phyloP scores from a whole-genome alignment of 2,329 filamentous ascomycete species.

The Paraphaeosphaeria minitans region DNA sequence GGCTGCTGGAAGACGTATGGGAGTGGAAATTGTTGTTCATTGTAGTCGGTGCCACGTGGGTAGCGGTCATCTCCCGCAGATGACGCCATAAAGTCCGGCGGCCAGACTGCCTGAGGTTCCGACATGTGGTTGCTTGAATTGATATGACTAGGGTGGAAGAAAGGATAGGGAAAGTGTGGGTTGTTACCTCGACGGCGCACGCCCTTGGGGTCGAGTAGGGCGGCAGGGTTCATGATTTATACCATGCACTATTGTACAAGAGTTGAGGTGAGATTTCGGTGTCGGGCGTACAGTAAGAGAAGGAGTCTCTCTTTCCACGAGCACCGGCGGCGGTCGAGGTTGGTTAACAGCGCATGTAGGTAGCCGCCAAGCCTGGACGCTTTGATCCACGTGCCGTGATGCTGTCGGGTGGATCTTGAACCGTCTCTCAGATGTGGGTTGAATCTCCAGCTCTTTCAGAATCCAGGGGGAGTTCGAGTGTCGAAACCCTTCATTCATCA shows the following conservation, averaged over 20 bases:
- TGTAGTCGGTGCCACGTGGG: not conserved
- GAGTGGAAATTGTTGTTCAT: conserved; percentile 11
- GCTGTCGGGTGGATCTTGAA: not conserved
- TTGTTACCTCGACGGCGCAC: conserved; percentile 23
- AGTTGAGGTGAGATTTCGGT: not conserved
- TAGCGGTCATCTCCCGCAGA: not conserved
- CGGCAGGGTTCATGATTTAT: conserved; percentile 23
- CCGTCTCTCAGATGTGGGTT: not conserved
- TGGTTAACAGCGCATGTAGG: not conserved
- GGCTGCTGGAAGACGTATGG: not conserved
- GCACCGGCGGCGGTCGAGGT: not conserved
- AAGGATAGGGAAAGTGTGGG: not conserved
- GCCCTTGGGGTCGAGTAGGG: conserved; percentile 24
- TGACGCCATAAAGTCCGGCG: not conserved
- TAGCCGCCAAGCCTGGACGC: not conserved
- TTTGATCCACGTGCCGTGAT: not conserved
- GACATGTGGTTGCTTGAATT: not conserved
- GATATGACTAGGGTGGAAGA: not conserved
- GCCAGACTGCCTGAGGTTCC: not conserved
- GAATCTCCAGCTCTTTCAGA: conserved; percentile 3
- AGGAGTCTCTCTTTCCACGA: not conserved
- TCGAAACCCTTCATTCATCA: not conserved
- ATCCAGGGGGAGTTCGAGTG: not conserved
- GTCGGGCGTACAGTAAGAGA: conserved; percentile 3
- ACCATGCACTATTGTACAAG: not conserved